Evolutionary conservation across 139 green algal species (phyloP), one percentile per base, ranked within the genome.

Genomic region (Zygnema circumcarinatum): DNA sequence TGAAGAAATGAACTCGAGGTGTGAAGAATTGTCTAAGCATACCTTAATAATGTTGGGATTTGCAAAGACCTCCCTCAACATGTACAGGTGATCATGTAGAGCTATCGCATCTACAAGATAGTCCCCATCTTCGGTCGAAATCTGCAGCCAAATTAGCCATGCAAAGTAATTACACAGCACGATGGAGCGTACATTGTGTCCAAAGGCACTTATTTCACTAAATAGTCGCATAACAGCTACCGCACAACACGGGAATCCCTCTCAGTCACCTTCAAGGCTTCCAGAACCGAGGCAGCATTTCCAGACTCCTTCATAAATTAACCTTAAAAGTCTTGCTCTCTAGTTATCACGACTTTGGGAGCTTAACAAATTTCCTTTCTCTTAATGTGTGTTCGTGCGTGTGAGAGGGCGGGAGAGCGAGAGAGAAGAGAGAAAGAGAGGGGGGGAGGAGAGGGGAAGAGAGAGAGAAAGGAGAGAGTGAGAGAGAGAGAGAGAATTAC

Each of bases 11-110:
- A n/a, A n/a, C n/a, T n/a, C n/a, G n/a, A n/a, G n/a, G n/a, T n/a
- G n/a, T n/a, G n/a, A n/a, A n/a, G n/a, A n/a, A n/a, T n/a, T n/a
- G n/a, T n/a, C n/a, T n/a, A n/a, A n/a, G 39, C 36, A 32, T 68
- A 84, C 74, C 40, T 89, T 89, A 40, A 1, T 87, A 40, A 89
- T 87, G 33, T 11, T 3, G 1, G 84, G 38, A 35, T 86, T 33
- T 39, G 75, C 74, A 53, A 89, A 89, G 2, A 79, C 31, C 32
- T 47, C 32, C 2, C 84, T 67, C 40, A 90, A 68, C 33, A 81
- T 38, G 56, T 86, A 31, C 74, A 87, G 78, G 76, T 73, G 29
- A 54, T 90, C 76, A 25, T 90, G 85, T 29, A 90, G 85, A 20
- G 75, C 75, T 22, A 90, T 62, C 36, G 85, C 53, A 35, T 79